phyloP scores from a whole-genome alignment of 2,329 filamentous ascomycete genomes.

The Fonsecaea erecta region DNA sequence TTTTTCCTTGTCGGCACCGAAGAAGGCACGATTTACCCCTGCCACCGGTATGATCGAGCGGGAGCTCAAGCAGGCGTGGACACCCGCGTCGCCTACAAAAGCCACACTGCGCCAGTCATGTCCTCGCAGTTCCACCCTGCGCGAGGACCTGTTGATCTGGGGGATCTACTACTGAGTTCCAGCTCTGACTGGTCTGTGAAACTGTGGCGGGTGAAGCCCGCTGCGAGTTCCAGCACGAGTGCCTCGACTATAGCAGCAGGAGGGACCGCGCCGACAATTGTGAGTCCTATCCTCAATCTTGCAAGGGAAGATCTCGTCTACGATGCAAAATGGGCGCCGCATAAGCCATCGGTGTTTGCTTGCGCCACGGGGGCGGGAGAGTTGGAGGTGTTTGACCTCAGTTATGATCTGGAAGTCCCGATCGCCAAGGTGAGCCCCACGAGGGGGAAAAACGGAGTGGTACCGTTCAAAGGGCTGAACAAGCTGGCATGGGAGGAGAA shows the following conservation, averaged over 20 bases:
- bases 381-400: constrained; percentile 94
- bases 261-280: constrained; percentile 49
- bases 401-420: constrained; percentile 88
- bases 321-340: constrained; percentile 91
- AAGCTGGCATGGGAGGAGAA: constrained; percentile 91
- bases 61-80: constrained; percentile 97
- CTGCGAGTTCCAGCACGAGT: constrained; percentile 48
- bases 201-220: constrained; percentile 83
- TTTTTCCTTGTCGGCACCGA: constrained; percentile 98
- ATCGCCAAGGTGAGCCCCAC: constrained; percentile 78
- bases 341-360: constrained; percentile 92
- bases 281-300: constrained; percentile 83
- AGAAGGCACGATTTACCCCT: constrained; percentile 94
- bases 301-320: constrained; percentile 96
- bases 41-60: constrained; percentile 94
- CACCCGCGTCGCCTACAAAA: constrained; percentile 81
- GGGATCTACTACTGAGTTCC: constrained; percentile 88
- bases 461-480: constrained; percentile 85
- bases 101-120: constrained; percentile 93
- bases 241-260: constrained; percentile 49
- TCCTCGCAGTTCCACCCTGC: constrained; percentile 94
- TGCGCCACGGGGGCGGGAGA: constrained; percentile 91
- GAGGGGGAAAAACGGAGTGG: constrained; percentile 62
- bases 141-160: constrained; percentile 88
- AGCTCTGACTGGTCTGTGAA: constrained; percentile 97